These are phyloP conservation scores for Populus pruinosa DNA, from an alignment of 345 rosid genomes.

Conservation along the genomic window DNA sequence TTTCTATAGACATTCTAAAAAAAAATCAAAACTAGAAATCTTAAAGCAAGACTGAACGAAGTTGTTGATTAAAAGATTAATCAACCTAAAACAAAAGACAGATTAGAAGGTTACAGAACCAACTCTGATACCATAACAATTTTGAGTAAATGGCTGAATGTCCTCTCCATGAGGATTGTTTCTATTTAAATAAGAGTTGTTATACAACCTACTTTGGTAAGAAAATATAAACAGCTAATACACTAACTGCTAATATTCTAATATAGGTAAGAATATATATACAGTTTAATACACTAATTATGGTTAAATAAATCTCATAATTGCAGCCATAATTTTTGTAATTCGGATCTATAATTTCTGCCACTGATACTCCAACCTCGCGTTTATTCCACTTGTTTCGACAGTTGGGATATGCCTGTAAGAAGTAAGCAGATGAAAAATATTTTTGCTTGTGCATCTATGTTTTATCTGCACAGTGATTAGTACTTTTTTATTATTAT, in stretches of 20 bases:
- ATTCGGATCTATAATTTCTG: background rate
- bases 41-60: too few relatives aligned
- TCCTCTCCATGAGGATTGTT: background rate
- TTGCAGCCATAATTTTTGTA: background rate
- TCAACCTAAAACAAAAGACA: too few relatives aligned
- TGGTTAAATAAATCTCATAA: background rate
- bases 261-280: background rate
- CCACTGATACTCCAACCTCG: constrained; percentile 43
- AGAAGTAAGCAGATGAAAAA: constrained; percentile 51
- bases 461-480: background rate
- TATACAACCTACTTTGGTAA: background rate
- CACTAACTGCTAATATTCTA: background rate
- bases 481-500: background rate
- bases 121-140: too few relatives aligned
- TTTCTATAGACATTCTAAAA: too few relatives aligned
- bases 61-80: too few relatives aligned
- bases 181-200: background rate
- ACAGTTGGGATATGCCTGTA: constrained; percentile 94
- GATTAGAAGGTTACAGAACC: too few relatives aligned
- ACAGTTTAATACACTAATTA: too few relatives aligned
- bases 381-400: constrained; percentile 89
- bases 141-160: background rate
- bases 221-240: background rate
- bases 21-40: too few relatives aligned
- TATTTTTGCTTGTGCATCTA: background rate